These are phyloP conservation scores for Hymenoscyphus scutula DNA, from an alignment of 2,329 filamentous ascomycete species.

Conservation along the genomic window DNA sequence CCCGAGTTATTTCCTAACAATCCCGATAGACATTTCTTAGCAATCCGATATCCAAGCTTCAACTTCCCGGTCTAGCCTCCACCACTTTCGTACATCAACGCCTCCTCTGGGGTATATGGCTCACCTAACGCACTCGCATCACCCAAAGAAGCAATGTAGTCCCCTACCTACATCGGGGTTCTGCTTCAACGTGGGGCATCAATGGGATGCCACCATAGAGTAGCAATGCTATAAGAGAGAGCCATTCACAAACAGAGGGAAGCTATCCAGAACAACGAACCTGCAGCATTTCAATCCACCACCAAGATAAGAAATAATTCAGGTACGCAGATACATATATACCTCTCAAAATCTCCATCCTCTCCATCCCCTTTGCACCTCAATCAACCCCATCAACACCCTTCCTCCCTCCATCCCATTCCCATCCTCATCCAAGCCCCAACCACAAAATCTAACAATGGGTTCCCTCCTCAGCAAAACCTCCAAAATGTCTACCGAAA, in stretches of 20 bases:
- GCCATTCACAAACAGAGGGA: neutral
- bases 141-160: constrained; percentile 27
- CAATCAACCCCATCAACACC: neutral
- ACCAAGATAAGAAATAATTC: neutral
- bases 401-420: neutral
- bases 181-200: constrained; percentile 21
- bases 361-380: neutral
- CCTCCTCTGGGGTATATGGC: neutral
- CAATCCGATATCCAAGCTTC: neutral
- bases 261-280: constrained; percentile 7
- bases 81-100: constrained; percentile 2
- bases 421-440: neutral
- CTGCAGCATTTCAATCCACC: neutral
- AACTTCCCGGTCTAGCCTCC: neutral
- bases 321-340: constrained; percentile 2
- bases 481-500: constrained; percentile 10
- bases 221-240: constrained; percentile 1
- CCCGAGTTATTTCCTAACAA: neutral
- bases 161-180: constrained; percentile 22
- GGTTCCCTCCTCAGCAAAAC: constrained; percentile 35
- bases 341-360: neutral
- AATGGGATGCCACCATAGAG: neutral
- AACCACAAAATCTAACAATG: constrained; percentile 30
- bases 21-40: neutral
- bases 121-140: neutral